phyloP scores from a whole-genome alignment of 805 yeast species.

The Kuraishia piskuri region DNA sequence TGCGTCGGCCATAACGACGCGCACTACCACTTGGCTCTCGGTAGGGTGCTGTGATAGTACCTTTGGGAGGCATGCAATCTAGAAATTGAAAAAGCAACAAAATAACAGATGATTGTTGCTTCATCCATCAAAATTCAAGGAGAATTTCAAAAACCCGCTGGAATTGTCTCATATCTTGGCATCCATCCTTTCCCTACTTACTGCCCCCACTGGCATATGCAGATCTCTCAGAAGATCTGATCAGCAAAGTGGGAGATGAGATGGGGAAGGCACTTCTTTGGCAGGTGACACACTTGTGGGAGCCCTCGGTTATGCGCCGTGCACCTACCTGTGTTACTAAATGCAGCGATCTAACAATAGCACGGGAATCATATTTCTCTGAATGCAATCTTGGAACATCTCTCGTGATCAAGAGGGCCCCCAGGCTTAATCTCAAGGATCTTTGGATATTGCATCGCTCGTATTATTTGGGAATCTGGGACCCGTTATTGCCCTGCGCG shows the following conservation, averaged over 20 bases:
- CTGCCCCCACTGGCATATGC: neutral
- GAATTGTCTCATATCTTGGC: no score
- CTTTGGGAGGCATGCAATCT: no score
- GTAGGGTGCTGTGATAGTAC: no score
- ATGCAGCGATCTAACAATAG: neutral
- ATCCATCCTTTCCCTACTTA: no score
- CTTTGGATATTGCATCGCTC: neutral
- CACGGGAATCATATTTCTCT: neutral
- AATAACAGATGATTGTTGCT: no score
- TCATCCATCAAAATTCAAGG: no score
- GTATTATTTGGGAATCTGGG: neutral
- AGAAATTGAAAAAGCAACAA: no score
- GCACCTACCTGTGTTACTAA: neutral
- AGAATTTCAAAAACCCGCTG: no score
- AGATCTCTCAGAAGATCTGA: neutral
- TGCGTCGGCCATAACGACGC: no score
- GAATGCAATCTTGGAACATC: neutral
- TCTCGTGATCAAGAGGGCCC: neutral
- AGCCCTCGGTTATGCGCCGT: neutral
- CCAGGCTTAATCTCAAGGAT: neutral
- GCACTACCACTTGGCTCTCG: no score
- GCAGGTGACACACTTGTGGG: neutral
- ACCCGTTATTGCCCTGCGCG: neutral
- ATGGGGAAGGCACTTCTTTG: neutral
- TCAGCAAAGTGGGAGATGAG: neutral